phyloP scores from a whole-genome alignment of 352 stramenopile genomes.

The Phytopythium ostracodes region DNA sequence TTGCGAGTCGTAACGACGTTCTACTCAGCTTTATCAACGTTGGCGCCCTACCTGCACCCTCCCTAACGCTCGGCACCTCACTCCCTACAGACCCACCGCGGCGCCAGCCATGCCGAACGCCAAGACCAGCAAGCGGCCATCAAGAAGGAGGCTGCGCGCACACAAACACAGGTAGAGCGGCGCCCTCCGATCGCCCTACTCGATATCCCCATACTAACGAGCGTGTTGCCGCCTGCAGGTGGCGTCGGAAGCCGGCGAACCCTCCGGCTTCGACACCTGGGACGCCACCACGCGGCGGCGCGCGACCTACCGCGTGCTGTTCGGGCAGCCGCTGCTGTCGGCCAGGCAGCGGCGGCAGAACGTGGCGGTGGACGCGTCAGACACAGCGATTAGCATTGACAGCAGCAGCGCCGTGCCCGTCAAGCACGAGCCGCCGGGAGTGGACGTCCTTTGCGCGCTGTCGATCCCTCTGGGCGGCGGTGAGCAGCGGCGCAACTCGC shows the following conservation, averaged over 20 bases:
- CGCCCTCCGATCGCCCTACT: not conserved
- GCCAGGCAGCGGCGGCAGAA: not conserved
- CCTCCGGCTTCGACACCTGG: not conserved
- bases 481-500: not conserved
- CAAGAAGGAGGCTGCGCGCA: not conserved
- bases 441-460: too few relatives aligned
- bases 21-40: not conserved
- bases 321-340: slow-evolving; percentile 26
- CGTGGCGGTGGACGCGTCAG: not conserved
- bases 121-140: not conserved
- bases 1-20: slow-evolving; percentile 4
- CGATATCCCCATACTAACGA: not conserved
- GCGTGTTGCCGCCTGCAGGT: not conserved
- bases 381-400: too few relatives aligned
- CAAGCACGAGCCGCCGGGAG: slow-evolving; percentile 4
- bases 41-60: not conserved
- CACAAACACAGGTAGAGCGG: not conserved
- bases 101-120: not conserved
- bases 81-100: not conserved
- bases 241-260: not conserved
- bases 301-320: slow-evolving; percentile 47
- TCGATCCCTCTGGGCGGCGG: slow-evolving; percentile 3
- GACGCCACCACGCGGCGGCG: slow-evolving; percentile 9
- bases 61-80: not conserved
- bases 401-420: not conserved